Conservation (phyloP, 148 eudicot species). For the Persicaria tinctoria region DNA sequence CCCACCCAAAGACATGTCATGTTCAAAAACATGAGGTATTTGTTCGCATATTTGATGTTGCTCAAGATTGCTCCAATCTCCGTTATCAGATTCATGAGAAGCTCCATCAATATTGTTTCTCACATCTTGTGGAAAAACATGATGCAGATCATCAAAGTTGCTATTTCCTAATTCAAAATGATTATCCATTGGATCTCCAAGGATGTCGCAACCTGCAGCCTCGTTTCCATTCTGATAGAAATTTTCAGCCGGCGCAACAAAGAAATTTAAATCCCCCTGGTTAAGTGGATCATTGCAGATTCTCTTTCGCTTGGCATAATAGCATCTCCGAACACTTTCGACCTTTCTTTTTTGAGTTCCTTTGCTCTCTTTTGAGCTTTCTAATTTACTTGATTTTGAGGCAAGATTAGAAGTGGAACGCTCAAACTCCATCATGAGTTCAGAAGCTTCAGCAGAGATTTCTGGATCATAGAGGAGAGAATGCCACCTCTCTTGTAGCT, state of each 20-base stretch:
- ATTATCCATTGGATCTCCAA: constrained; percentile 35
- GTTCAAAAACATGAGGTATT: constrained; percentile 17
- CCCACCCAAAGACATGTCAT: constrained; percentile 15
- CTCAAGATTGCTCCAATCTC: constrained; percentile 24
- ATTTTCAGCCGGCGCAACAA: constrained; percentile 36
- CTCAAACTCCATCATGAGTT: constrained; percentile 54
- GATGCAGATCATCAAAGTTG: constrained; percentile 20
- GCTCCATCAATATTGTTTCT: constrained; percentile 14
- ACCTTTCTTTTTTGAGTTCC: constrained; percentile 45
- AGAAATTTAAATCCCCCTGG: constrained; percentile 44
- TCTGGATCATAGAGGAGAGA: constrained; percentile 76
- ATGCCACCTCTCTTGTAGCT: constrained; percentile 74
- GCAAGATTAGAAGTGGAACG: constrained; percentile 22
- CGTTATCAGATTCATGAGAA: constrained; percentile 25
- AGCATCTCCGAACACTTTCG: constrained; percentile 52
- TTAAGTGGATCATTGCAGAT: constrained; percentile 49
- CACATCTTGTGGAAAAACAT: constrained; percentile 28
- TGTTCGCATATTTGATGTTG: constrained; percentile 9
- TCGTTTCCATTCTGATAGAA: constrained; percentile 32
- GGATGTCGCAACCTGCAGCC: constrained; percentile 22
- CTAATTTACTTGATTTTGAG: constrained; percentile 25
- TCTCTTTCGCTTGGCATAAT: constrained; percentile 73
- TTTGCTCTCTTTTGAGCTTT: constrained; percentile 36
- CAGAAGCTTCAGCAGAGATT: constrained; percentile 54
- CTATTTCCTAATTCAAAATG: constrained; percentile 34